Base-by-base conservation (phyloP, 768 basidiomycete genomes). In the Lentinus brumalis region DNA sequence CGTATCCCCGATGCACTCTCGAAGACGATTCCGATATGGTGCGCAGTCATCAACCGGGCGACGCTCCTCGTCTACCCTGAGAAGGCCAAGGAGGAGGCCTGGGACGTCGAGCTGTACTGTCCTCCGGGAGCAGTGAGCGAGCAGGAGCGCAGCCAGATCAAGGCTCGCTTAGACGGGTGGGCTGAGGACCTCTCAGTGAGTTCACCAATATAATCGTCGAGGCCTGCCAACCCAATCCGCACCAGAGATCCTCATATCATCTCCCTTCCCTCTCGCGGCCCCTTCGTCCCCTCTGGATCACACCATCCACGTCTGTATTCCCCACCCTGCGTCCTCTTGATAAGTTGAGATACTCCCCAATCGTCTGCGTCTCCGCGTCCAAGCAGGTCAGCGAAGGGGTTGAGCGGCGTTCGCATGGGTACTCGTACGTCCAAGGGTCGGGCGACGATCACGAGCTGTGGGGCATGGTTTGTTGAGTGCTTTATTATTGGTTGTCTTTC, bases 401-500 rank as follows among this genome's bases (percentile, higher is more conserved):
- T 1, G 87, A 90, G 60, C 78, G 89, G 21, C 82, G 88, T 0
- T 64, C 77, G 9, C 74, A 78, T n/a, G 92, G 91, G 0, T 97
- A 88, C 70, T 79, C 86, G 21, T 98, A 98, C 70, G 84, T 98
- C 8, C 95, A 96, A 72, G 96, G 96, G 1, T 92, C 91, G 0
- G 96, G 95, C 0, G 96, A 98, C 68, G 96, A 98, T 67, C 93
- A 96, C 69, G 95, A 97, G 73, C 78, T 90, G 5, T 96, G 94
- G 94, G 83, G 87, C 31, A 83, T 84, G 84, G 91, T 91, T 57
- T 32, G 78, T 52, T 2, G 35, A 2, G 21, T 26, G 2, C 21
- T 26, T 12, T 15, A 50, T 38, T 0, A 5, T 16, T 39, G n/a
- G 11, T 16, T 32, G 10, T 5, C 26, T 39, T 39, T 15, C 52